Base-by-base conservation (phyloP, 2,329 filamentous ascomycete species). In the Calonectria pauciramosa region DNA sequence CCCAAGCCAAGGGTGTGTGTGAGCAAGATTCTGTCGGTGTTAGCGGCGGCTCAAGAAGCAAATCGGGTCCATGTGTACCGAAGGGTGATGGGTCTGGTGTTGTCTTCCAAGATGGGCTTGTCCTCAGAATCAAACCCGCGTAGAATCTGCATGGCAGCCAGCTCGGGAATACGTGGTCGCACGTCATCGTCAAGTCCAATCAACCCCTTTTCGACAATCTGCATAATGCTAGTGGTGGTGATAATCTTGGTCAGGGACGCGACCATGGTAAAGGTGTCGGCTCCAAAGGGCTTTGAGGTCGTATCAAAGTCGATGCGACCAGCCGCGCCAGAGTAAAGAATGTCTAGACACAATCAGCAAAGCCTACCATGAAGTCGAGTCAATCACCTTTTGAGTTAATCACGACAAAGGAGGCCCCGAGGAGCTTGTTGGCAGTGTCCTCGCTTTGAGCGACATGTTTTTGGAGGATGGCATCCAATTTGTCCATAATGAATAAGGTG, bases 1-100 rank as follows among this genome's bases (percentile, higher is more conserved):
- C 82, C 84, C 0, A 90, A 72, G 2, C 90, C 90, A 8, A 85
- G 82, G 0, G 88, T 88, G 79, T 91, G 90, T 0, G 87, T 88
- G 4, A 91, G 84, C 0, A 91, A 84, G 28, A 84, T 83, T 10
- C 84, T 85, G 32, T 18, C 41, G 4, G 20, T 23, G 38, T 66
- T n/a, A 66, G 65, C 30, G 18, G 59, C 36, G 26, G 26, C 16
- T 70, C 14, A 26, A 30, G 32, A 10, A 47, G 36, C 7, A 10
- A 30, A 26, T 26, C 20, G 6, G 7, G 11, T 10, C 4, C 4
- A 18, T 20, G 32, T 71, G 7, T 83, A 84, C 83, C 84, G 82
- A 26, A 88, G 78, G 0, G 86, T 87, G 68, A 89, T 84, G 18
- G 85, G 82, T 18, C 70, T 77, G 2, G 74, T 78, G 73, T 87